These are phyloP conservation scores for Reticulascus tulasneorum DNA, from an alignment of 2,329 filamentous ascomycete species.

Conservation along the genomic window DNA sequence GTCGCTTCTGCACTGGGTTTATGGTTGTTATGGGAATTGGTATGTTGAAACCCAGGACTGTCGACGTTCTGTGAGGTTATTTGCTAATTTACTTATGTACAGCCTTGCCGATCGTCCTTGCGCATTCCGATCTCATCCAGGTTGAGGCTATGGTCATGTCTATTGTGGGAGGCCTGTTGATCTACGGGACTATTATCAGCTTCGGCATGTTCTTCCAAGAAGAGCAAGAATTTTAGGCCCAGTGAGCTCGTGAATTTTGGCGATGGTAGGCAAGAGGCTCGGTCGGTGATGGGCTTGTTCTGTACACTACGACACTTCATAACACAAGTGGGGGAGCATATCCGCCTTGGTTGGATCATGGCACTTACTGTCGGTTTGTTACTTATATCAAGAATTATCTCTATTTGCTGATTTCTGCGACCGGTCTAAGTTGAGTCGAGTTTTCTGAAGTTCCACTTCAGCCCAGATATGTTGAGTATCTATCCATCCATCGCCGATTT, in stretches of 20 bases:
- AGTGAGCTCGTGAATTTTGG: neutral
- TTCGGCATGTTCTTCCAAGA: conserved; percentile 99
- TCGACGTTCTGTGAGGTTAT: neutral
- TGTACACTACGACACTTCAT: conserved; percentile 14
- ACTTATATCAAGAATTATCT: no score
- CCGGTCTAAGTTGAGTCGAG: conserved; percentile 16
- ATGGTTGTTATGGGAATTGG: conserved; percentile 96
- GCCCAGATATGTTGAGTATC: conserved; percentile 22
- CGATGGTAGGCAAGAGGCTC: neutral
- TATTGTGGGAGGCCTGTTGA: conserved; percentile 84
- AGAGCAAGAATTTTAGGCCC: conserved; percentile 81
- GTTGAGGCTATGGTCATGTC: conserved; percentile 92
- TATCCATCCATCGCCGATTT: conserved; percentile 2
- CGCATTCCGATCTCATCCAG: conserved; percentile 79
- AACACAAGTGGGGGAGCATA: no score
- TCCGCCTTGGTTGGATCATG: no score
- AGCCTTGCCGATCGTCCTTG: conserved; percentile 86
- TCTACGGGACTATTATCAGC: conserved; percentile 97
- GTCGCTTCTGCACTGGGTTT: conserved; percentile 91
- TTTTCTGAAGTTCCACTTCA: conserved; percentile 18
- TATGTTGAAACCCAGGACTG: conserved; percentile 44
- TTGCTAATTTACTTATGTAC: conserved; percentile 11
- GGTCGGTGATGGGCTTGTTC: neutral
- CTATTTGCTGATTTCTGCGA: no score
- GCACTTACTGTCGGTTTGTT: no score